A percentile compares a stretch with the other conserved stretches of the same genome.
Evolutionary conservation across 2,329 filamentous ascomycete genomes (phyloP).

Genomic region (Xylaria sp.): DNA sequence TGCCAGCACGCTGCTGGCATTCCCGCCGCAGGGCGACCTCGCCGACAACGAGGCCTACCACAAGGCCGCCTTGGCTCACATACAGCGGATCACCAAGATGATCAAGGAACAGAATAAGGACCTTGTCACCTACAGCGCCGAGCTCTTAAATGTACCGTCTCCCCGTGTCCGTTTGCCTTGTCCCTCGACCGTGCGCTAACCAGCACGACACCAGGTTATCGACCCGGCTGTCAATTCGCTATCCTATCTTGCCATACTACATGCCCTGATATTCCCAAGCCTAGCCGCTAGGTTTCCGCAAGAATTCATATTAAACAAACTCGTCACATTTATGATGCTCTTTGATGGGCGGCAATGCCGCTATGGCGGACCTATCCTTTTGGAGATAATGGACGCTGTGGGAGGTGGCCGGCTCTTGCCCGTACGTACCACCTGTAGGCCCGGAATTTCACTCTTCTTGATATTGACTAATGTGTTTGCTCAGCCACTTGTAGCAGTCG

Average conservation of each 20-base stretch:
- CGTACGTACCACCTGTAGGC: constrained; percentile 41
- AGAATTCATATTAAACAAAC: constrained; percentile 54
- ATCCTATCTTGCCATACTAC: constrained; percentile 62
- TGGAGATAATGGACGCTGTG: constrained; percentile 57
- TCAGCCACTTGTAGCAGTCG: constrained; percentile 60
- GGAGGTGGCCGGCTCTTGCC: constrained; percentile 53
- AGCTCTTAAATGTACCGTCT: constrained; percentile 56
- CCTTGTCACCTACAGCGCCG: constrained; percentile 51
- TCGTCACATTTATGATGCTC: constrained; percentile 58
- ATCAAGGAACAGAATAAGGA: constrained; percentile 50
- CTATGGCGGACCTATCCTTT: constrained; percentile 59
- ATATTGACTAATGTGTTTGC: constrained; percentile 16
- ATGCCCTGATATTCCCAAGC: constrained; percentile 53
- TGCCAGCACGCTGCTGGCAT: constrained; percentile 55
- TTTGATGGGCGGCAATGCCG: constrained; percentile 65
- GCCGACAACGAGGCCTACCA: constrained; percentile 55
- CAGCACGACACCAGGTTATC: constrained; percentile 53
- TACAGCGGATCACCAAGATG: constrained; percentile 53
- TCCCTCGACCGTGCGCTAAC: constrained; percentile 18
- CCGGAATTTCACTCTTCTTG: neutral
- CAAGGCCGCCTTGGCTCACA: constrained; percentile 53
- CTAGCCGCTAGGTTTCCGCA: constrained; percentile 45
- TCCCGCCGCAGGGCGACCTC: constrained; percentile 52
- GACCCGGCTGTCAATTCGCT: constrained; percentile 63
- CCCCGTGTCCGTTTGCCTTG: neutral